Evolutionary conservation across 2,329 filamentous ascomycete species (phyloP).

Genomic region (Penicillium sp.): DNA sequence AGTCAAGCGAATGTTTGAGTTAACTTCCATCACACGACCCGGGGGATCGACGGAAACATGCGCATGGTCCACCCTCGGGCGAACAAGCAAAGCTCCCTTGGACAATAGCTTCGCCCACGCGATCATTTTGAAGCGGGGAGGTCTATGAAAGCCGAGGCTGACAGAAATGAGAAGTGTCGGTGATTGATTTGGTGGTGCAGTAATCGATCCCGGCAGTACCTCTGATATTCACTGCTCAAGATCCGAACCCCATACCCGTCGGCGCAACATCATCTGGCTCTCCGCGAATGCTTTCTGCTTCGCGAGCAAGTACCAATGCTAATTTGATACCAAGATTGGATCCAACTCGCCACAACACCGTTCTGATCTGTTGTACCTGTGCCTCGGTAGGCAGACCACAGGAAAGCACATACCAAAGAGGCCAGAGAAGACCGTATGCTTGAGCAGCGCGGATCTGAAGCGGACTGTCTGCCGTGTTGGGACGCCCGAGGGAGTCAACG

Average conservation of each 20-base stretch:
- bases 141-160: too few relatives aligned
- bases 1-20: too few relatives aligned
- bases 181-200: too few relatives aligned
- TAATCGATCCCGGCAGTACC: too few relatives aligned
- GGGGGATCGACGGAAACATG: too few relatives aligned
- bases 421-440: conserved; percentile 38
- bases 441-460: conserved; percentile 33
- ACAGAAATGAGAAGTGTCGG: too few relatives aligned
- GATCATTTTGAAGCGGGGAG: too few relatives aligned
- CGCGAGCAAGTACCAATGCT: conserved; percentile 31
- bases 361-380: conserved; percentile 31
- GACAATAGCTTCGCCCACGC: too few relatives aligned
- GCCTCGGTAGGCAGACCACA: conserved; percentile 34
- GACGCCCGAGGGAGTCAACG: conserved; percentile 34
- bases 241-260: background rate
- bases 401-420: conserved; percentile 39
- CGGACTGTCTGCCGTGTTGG: conserved; percentile 13
- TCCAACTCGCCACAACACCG: conserved; percentile 30
- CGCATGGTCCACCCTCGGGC: too few relatives aligned
- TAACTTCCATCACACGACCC: too few relatives aligned
- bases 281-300: conserved; percentile 11
- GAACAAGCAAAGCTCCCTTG: too few relatives aligned
- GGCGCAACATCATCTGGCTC: background rate
- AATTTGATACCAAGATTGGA: conserved; percentile 37
- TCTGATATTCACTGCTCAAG: background rate